Percentiles rank a stretch among this genome's conserved stretches.
Evolutionary conservation across 495 filamentous ascomycete genomes (phyloP).

Genomic region (Penicillium longicatenatum): DNA sequence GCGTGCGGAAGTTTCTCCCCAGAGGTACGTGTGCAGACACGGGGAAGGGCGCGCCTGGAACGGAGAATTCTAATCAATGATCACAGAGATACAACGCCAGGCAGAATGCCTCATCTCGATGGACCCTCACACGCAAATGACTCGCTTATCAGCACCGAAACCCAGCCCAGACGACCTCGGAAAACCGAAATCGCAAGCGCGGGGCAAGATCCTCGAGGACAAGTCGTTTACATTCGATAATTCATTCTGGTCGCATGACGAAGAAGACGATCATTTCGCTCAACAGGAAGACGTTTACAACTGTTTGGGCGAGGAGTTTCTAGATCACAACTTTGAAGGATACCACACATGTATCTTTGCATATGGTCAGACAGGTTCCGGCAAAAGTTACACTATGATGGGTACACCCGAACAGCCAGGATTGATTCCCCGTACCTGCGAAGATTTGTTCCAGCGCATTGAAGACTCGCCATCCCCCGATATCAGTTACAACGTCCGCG

Average conservation of each 20-base stretch:
- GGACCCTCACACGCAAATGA: constrained; percentile 82
- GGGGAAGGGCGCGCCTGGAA: neutral
- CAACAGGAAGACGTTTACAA: constrained; percentile 94
- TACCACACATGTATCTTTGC: constrained; percentile 99
- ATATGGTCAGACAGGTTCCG: constrained; percentile 96
- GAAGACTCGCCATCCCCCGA: constrained; percentile 79
- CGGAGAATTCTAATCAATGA: neutral
- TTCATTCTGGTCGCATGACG: constrained; percentile 93
- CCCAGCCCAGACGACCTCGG: constrained; percentile 64
- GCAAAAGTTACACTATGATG: constrained; percentile 99
- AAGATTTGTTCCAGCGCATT: constrained; percentile 94
- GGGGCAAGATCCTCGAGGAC: constrained; percentile 76
- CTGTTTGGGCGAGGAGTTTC: constrained; percentile 89
- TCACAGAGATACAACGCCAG: constrained; percentile 72
- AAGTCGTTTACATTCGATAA: constrained; percentile 96
- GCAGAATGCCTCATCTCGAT: constrained; percentile 87
- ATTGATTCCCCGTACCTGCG: constrained; percentile 94
- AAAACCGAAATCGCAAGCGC: constrained; percentile 66
- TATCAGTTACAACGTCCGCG: constrained; percentile 93
- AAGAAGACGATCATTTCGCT: constrained; percentile 72
- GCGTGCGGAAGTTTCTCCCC: constrained; percentile 85
- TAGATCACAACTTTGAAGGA: constrained; percentile 99
- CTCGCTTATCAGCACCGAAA: constrained; percentile 65
- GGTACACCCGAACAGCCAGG: constrained; percentile 84
- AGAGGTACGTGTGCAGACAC: constrained; percentile 62